Evolutionary conservation across 441 rosid genomes (phyloP), one percentile per base, ranked within the genome.

Genomic region (Daphne laureola): DNA sequence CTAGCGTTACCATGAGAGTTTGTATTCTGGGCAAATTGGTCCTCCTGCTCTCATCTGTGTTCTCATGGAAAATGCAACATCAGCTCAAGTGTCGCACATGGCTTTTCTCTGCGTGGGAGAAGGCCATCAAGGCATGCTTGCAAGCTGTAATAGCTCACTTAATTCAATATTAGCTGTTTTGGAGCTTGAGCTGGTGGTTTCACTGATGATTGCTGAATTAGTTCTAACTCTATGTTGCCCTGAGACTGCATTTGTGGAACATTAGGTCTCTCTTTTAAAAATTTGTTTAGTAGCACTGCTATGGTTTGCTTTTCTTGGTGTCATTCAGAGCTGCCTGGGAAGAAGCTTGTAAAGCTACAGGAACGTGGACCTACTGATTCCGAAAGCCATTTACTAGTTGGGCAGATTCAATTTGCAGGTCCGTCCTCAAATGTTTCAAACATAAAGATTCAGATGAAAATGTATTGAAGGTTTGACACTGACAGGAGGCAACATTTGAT

Each of bases 401-500:
- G 72, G n/a, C 59, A 58, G 11, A 38, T 69, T 1, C 50, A n/a
- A 18, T 47, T 76, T 40, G n/a, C 44, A 0, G 78, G 84, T 0
- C 77, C 75, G 8, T 76, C 81, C 44, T 57, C 53, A 38, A 40
- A 59, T 31, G 66, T 47, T n/a, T 63, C 74, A n/a, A 55, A 66
- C 42, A 25, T 69, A 38, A 53, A 23, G n/a, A 27, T 63, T 43
- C 53, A 11, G 5, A 1, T 61, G 51, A 58, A 65, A 73, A 70
- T 63, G 38, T 12, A 48, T 80, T 6, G 72, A 73, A 17, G 76
- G 81, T n/a, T 67, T 84, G 58, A 76, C 71, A 13, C 46, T 84
- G 7, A 78, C 78, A 57, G 83, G 82, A 53, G 86, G 92, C 36
- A 67, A n/a, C 78, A 21, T 72, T 82, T 23, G 77, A 78, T 12